phyloP scores from a whole-genome alignment of 225 moss, liverwort and hornwort species.

The Bryoerythrophyllum caledonicum region DNA sequence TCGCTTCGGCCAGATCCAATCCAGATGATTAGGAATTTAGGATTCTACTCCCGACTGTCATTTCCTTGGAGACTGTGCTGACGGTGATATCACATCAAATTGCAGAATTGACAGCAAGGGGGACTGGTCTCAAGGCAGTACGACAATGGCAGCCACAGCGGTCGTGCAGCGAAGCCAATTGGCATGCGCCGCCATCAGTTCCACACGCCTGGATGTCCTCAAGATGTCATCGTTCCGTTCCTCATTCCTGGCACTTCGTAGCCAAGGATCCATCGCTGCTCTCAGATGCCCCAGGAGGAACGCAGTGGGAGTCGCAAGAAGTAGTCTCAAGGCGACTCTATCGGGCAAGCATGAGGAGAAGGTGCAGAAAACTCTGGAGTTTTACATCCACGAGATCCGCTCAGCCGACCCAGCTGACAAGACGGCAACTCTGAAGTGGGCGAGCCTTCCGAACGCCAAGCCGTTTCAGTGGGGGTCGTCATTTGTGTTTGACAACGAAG shows the following conservation, averaged over 20 bases:
- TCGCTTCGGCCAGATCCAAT: too few species aligned
- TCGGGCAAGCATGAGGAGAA: background rate
- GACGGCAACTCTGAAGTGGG: slow-evolving; percentile 35
- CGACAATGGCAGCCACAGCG: slow-evolving; percentile 19
- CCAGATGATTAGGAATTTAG: background rate
- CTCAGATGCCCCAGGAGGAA: slow-evolving; percentile 2
- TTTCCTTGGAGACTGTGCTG: background rate
- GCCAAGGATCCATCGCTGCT: background rate
- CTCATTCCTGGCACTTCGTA: slow-evolving; percentile 18
- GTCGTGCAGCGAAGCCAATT: slow-evolving; percentile 7
- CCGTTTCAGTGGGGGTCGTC: slow-evolving; percentile 38
- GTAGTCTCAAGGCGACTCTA: background rate
- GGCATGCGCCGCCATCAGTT: slow-evolving; percentile 16
- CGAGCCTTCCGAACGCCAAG: slow-evolving; percentile 16
- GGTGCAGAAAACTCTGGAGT: slow-evolving; percentile 25
- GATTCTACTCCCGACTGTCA: background rate
- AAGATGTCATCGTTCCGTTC: slow-evolving; percentile 13
- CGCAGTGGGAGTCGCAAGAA: slow-evolving; percentile 11
- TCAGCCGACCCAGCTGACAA: slow-evolving; percentile 21
- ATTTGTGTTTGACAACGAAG: slow-evolving; percentile 49
- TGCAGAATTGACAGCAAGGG: background rate
- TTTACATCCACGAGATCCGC: slow-evolving; percentile 43
- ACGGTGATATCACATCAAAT: background rate
- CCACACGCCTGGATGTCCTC: slow-evolving; percentile 17
- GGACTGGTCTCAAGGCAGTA: background rate